phyloP scores from a whole-genome alignment of 108 stramenopile species.

The Pseudonitzschia pungens region DNA sequence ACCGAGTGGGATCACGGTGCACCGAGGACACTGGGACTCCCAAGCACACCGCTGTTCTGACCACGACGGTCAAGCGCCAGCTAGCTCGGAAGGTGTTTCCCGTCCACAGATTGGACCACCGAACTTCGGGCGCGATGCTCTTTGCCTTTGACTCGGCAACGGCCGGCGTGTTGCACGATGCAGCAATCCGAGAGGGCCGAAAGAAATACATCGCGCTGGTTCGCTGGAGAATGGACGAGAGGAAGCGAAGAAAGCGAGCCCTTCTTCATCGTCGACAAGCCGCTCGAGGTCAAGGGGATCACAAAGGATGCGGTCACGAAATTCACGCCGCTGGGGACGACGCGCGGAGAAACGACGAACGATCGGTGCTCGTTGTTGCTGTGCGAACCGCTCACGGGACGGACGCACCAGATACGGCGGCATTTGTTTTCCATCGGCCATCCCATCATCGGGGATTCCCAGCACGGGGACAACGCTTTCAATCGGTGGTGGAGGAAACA shows the following conservation, averaged over 20 bases:
- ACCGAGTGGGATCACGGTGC: slow-evolving; percentile 62
- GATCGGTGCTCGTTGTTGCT: slow-evolving; percentile 41
- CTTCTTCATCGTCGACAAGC: slow-evolving; percentile 34
- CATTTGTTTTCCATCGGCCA: slow-evolving; percentile 52
- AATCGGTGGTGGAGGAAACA: slow-evolving; percentile 73
- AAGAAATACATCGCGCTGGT: slow-evolving; percentile 74
- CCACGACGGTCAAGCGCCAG: slow-evolving; percentile 56
- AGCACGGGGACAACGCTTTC: slow-evolving; percentile 66
- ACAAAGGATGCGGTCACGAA: slow-evolving; percentile 46
- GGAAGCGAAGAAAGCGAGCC: slow-evolving; percentile 10
- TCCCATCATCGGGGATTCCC: slow-evolving; percentile 72
- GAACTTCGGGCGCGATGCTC: slow-evolving; percentile 67
- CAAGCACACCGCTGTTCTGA: slow-evolving; percentile 30
- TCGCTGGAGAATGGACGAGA: slow-evolving; percentile 51
- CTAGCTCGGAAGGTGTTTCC: slow-evolving; percentile 61
- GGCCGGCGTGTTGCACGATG: slow-evolving; percentile 46
- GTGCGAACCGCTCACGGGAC: slow-evolving; percentile 52
- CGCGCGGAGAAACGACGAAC: slow-evolving; percentile 15
- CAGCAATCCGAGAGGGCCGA: slow-evolving; percentile 25
- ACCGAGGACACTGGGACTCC: slow-evolving; percentile 26
- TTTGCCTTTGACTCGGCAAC: slow-evolving; percentile 61
- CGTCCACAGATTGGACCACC: slow-evolving; percentile 79
- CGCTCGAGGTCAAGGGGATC: slow-evolving; percentile 12
- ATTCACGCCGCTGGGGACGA: slow-evolving; percentile 37
- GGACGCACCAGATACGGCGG: slow-evolving; percentile 69